Evolutionary conservation across 2,329 filamentous ascomycete genomes (phyloP).

Genomic region (Talaromyces sp.): DNA sequence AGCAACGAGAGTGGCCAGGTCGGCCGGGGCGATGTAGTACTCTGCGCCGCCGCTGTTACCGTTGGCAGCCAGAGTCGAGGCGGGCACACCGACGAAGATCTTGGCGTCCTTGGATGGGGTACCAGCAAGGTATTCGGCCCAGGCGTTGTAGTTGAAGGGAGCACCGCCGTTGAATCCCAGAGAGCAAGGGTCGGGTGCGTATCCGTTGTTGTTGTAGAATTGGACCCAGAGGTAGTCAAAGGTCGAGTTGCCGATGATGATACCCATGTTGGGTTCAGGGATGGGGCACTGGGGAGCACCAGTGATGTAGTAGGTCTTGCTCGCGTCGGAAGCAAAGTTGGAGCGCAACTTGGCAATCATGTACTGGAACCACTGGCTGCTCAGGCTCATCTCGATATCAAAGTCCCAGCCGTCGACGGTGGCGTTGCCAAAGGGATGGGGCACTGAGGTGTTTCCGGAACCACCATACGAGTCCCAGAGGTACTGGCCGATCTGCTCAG

Average conservation of each 20-base stretch:
- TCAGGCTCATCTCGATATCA: slow-evolving; percentile 39
- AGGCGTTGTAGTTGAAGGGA: slow-evolving; percentile 37
- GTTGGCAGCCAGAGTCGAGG: slow-evolving; percentile 16
- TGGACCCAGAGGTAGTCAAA: slow-evolving; percentile 53
- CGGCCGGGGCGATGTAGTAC: slow-evolving; percentile 43
- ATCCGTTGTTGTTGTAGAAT: slow-evolving; percentile 51
- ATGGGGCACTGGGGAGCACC: slow-evolving; percentile 47
- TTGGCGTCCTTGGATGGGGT: slow-evolving; percentile 41
- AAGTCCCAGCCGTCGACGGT: slow-evolving; percentile 50
- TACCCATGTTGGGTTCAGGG: slow-evolving; percentile 42
- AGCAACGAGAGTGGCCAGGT: slow-evolving; percentile 42
- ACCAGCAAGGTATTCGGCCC: slow-evolving; percentile 33
- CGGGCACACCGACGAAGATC: slow-evolving; percentile 49
- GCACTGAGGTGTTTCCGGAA: slow-evolving; percentile 21
- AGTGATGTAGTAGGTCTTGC: slow-evolving; percentile 44
- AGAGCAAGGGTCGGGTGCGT: slow-evolving; percentile 5
- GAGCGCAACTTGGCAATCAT: slow-evolving; percentile 44
- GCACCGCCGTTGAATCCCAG: slow-evolving; percentile 6
- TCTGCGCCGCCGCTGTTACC: slow-evolving; percentile 12
- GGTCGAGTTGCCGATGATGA: slow-evolving; percentile 37
- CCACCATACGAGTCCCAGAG: slow-evolving; percentile 44
- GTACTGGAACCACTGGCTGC: slow-evolving; percentile 31
- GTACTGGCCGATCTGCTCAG: slow-evolving; percentile 31
- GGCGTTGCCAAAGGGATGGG: slow-evolving; percentile 43
- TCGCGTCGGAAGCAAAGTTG: slow-evolving; percentile 30